Conservation (phyloP, 139 green algal species). For the Micractinium conductrix region DNA sequence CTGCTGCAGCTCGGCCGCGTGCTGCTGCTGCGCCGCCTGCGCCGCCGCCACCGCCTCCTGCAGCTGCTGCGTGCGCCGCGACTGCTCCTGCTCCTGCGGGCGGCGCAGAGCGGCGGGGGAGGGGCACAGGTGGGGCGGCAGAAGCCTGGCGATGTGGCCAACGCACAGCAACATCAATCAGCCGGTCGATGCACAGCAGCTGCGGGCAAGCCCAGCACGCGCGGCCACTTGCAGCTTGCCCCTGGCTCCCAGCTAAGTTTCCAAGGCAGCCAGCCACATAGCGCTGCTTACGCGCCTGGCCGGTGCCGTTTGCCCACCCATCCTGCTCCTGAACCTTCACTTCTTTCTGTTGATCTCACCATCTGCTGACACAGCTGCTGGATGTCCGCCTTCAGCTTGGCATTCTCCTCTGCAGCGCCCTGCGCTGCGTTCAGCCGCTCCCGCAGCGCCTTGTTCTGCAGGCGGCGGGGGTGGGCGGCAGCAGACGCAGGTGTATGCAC, state of each 20-base stretch:
- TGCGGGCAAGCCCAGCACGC: too few species aligned
- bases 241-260: too few species aligned
- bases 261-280: too few species aligned
- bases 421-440: conserved; percentile 27
- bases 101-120: not conserved
- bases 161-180: too few species aligned
- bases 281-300: too few species aligned
- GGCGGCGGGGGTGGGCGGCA: too few species aligned
- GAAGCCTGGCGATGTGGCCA: too few species aligned
- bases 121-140: not conserved
- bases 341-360: too few species aligned
- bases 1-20: not conserved
- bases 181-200: too few species aligned
- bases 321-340: too few species aligned
- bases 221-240: too few species aligned
- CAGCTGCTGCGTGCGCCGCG: conserved; percentile 7
- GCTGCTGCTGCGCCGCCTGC: conserved; percentile 6
- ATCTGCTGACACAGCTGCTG: conserved; percentile 23
- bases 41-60: conserved; percentile 5
- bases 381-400: conserved; percentile 6
- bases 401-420: conserved; percentile 25
- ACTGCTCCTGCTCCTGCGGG: conserved; percentile 27
- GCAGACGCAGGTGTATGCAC: too few species aligned
- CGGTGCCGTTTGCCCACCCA: not conserved
- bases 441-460: conserved; percentile 34